phyloP scores from a whole-genome alignment of 2,329 filamentous ascomycete species.

The Fusarium clavum region DNA sequence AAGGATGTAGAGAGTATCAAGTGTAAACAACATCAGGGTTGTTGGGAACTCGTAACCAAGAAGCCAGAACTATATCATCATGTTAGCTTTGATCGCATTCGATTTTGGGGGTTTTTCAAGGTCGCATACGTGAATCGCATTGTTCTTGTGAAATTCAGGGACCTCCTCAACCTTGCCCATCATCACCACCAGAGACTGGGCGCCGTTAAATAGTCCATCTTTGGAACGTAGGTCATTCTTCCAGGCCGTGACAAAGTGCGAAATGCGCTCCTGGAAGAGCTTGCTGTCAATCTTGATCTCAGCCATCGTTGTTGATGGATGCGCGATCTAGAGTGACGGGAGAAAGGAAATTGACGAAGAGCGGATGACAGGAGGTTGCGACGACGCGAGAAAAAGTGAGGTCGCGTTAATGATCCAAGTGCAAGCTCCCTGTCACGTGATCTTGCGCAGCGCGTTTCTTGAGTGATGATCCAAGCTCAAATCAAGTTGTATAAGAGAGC shows the following conservation, averaged over 20 bases:
- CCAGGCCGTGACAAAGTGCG: conserved; percentile 89
- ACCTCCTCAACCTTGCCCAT: conserved; percentile 96
- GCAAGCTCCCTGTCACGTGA: conserved; percentile 52
- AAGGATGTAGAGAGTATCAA: conserved; percentile 88
- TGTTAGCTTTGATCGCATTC: conserved; percentile 30
- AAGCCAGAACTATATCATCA: conserved; percentile 85
- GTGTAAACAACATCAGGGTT: conserved; percentile 91
- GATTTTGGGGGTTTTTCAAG: neutral
- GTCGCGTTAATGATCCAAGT: conserved; percentile 57
- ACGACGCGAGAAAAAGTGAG: conserved; percentile 56
- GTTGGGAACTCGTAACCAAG: conserved; percentile 98
- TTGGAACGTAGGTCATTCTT: conserved; percentile 93
- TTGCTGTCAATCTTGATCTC: conserved; percentile 97
- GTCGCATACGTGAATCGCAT: conserved; percentile 86
- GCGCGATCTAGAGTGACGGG: conserved; percentile 47
- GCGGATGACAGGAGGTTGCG: conserved; percentile 43
- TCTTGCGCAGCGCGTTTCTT: conserved; percentile 41
- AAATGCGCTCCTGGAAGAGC: conserved; percentile 92
- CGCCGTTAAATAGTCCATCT: conserved; percentile 87
- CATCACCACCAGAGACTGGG: conserved; percentile 85
- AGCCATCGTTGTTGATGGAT: conserved; percentile 64
- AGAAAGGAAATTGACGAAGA: conserved; percentile 37
- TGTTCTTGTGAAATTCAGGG: conserved; percentile 92
- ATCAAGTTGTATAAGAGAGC: neutral
- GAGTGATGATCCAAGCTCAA: conserved; percentile 38